phyloP scores from a whole-genome alignment of 768 basidiomycete genomes.

The Russula dissimulans region DNA sequence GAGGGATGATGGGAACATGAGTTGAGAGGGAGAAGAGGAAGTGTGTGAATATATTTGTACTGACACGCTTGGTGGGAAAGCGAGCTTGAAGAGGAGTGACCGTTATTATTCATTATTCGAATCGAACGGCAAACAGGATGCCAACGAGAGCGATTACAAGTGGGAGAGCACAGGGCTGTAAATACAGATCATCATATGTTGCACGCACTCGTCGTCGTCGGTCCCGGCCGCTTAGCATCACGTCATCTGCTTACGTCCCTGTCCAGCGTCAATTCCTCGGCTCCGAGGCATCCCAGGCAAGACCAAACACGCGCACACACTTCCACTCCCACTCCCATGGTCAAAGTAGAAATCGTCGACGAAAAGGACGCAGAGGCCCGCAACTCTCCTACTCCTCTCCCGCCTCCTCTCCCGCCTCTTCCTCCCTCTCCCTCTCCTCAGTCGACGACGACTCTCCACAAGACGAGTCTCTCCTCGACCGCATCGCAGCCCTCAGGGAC shows the following conservation, averaged over 20 bases:
- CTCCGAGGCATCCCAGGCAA: neutral
- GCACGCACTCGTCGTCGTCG: neutral
- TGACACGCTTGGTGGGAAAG: slow-evolving; percentile 11
- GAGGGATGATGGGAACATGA: slow-evolving; percentile 24
- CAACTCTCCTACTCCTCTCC: slow-evolving; percentile 62
- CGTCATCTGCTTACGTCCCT: too few relatives aligned
- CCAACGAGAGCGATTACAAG: too few relatives aligned
- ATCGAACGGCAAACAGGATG: neutral
- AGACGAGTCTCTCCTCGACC: slow-evolving; percentile 83
- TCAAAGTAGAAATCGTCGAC: slow-evolving; percentile 87
- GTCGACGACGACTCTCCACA: slow-evolving; percentile 59
- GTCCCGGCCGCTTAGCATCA: too few relatives aligned
- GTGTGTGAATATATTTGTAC: slow-evolving; percentile 12
- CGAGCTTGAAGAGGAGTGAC: neutral
- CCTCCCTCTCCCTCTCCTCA: slow-evolving; percentile 69
- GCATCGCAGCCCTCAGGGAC: slow-evolving; percentile 85
- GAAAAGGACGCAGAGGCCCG: slow-evolving; percentile 55
- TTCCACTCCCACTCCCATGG: slow-evolving; percentile 42
- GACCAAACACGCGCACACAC: neutral
- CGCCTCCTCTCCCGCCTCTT: slow-evolving; percentile 64
- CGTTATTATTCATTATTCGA: neutral
- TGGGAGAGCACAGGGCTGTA: too few relatives aligned
- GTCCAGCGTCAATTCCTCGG: neutral
- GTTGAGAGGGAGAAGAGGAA: neutral
- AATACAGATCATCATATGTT: neutral